Conservation (phyloP, 78 protist species). For the Dictyostelium purpureum region DNA sequence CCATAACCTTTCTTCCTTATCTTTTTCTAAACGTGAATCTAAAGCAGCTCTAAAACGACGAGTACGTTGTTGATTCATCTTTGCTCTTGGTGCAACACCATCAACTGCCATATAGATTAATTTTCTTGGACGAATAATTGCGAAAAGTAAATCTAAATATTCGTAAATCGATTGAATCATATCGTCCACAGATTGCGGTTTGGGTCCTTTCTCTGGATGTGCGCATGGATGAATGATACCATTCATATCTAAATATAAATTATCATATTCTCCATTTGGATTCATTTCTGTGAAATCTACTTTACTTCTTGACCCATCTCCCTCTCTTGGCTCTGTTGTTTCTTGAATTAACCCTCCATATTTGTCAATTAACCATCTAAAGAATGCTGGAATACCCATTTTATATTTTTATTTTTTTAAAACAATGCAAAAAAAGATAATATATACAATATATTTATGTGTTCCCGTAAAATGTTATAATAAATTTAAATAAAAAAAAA, state of each 20-base stretch:
- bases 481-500: too few species aligned
- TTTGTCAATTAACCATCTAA: constrained; percentile 92
- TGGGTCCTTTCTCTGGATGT: constrained; percentile 83
- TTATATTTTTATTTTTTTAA: background rate
- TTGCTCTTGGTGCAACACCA: constrained; percentile 99
- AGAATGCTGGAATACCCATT: constrained; percentile 94
- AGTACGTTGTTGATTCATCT: constrained; percentile 97
- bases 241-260: constrained; percentile 98
- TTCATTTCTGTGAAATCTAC: constrained; percentile 76
- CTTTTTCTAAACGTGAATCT: constrained; percentile 60
- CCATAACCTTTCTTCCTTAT: background rate
- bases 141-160: constrained; percentile 93
- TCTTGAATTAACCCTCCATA: constrained; percentile 57
- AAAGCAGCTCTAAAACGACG: constrained; percentile 96
- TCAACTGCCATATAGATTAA: constrained; percentile 95
- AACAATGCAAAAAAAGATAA: background rate
- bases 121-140: constrained; percentile 87
- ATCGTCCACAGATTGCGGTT: constrained; percentile 62
- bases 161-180: constrained; percentile 85
- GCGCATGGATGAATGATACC: constrained; percentile 97
- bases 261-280: constrained; percentile 98
- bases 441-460: too few species aligned
- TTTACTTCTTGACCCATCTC: constrained; percentile 21
- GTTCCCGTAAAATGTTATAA: too few species aligned
- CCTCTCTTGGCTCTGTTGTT: constrained; percentile 25